These are phyloP conservation scores for Phytophthora europaea DNA, from an alignment of 352 stramenopile species.

Conservation along the genomic window DNA sequence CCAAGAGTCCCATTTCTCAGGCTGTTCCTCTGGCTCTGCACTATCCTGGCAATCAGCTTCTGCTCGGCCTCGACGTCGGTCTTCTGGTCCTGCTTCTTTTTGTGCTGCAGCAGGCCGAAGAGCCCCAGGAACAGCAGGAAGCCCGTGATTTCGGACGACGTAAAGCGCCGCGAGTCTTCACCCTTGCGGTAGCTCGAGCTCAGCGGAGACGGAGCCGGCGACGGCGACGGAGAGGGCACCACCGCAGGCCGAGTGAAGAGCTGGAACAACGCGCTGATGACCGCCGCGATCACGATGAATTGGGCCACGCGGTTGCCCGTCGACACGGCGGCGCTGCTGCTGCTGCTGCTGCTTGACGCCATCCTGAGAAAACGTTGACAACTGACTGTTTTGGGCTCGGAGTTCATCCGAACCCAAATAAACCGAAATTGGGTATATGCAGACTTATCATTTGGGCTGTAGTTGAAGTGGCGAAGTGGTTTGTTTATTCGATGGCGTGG, in stretches of 20 bases:
- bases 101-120: constrained; percentile 69
- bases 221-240: constrained; percentile 1
- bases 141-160: constrained; percentile 66
- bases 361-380: constrained; percentile 11
- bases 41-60: constrained; percentile 28
- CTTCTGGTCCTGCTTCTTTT: constrained; percentile 49
- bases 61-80: constrained; percentile 27
- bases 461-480: not conserved
- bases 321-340: constrained; percentile 38
- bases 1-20: constrained; percentile 7
- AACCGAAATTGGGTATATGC: constrained; percentile 16
- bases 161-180: constrained; percentile 49
- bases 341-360: constrained; percentile 7
- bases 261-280: constrained; percentile 70
- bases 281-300: constrained; percentile 65
- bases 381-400: constrained; percentile 18
- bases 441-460: not conserved
- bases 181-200: constrained; percentile 29
- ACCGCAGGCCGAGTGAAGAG: constrained; percentile 35
- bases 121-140: constrained; percentile 70
- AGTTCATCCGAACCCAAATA: not conserved
- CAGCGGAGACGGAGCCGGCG: constrained; percentile 19
- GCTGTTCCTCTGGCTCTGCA: constrained; percentile 21
- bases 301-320: constrained; percentile 67
- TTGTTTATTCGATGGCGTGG: constrained; percentile 50